Base-by-base conservation (phyloP, 176 grass and related monocot genomes). In the Miscanthus lutarioriparius region DNA sequence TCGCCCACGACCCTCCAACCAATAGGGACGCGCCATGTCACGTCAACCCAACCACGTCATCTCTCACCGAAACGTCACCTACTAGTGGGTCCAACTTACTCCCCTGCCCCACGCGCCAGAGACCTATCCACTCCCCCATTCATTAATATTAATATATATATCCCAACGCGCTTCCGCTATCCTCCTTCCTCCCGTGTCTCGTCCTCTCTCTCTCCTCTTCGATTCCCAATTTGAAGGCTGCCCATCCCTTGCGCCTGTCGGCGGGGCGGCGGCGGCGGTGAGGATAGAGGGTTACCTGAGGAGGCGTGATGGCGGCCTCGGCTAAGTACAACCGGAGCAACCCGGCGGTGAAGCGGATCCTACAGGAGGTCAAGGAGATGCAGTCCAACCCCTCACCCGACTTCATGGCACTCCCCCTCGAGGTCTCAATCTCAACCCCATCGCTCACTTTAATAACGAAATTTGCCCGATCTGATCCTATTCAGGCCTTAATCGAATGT, bases 301-400 rank as follows among this genome's bases (percentile, higher is more conserved):
- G 66, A 17, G 51, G 37, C 26, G 38, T 11, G 76, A 96, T 96
- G 96, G 89, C 84, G 64, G 67, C 70, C 4, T 16, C 81, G 67
- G 83, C 77, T 1, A 94, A 88, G 88, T 99, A 88, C 88, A 99
- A 99, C 82, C 71, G 93, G 81, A 96, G 90, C 74, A 99, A 99
- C 90, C 93, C 97, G n/a, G 93, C 97, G 44, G 97, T 99, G 70
- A 99, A 99, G 91, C 93, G 93, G 90, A 99, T 99, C 90, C 93
- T 99, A n/a, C 93, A 96, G 88, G 97, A 99, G 93, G 88, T 99
- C 27, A 99, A 99, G 86, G 97, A 99, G 88, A 92, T 99, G 93
- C 97, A 94, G 65, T 94, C 97, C 70, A 99, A 96, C 47, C 97
- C 96, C 8, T 99, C 93, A 30, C 93, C 94, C 2, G 97, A 99